Base-by-base conservation (phyloP, 495 filamentous ascomycete species). In the Penicillium argentinense region DNA sequence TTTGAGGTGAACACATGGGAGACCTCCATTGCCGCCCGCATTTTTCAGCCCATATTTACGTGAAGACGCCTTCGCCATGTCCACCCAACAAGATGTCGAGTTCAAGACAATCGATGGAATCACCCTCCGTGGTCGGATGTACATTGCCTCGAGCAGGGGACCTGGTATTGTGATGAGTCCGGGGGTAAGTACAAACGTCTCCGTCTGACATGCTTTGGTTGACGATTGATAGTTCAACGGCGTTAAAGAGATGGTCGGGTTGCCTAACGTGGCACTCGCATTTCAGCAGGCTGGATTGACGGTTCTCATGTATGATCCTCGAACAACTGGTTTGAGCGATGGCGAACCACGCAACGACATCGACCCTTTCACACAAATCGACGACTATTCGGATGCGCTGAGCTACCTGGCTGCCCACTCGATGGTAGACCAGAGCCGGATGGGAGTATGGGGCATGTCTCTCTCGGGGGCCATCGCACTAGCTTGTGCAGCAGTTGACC, bases 171-270 rank as follows among this genome's bases (percentile, higher is more conserved):
- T 74, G 22, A 67, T 74, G 44, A 57, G 53, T 12, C 69, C 56
- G 4, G 70, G 70, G 0, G 71, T 76, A 61, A 22, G 49, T 53
- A 23, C 23, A 13, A 9, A 22, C 17, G n/a, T 17, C 34, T n/a
- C 33, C 21, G 29, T 39, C 32, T 27, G 25, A 17, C 24, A 28
- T 23, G 8, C 17, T n/a, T n/a, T n/a, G n/a, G n/a, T n/a, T n/a
- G n/a, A n/a, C n/a, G n/a, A n/a, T n/a, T n/a, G n/a, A n/a, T 26
- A 78, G 75, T 76, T 76, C 58, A 73, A 72, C 45, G 59, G 54
- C 24, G 59, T 69, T 40, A 73, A 75, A 48, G 71, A 76, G 44
- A 66, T 70, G 51, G 28, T 62, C 1, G 19, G n/a, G n/a, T n/a
- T 67, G 0, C 56, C 69, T 1, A 59, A 59, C 0, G 44, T 67